Base-by-base conservation (phyloP, 2,329 filamentous ascomycete genomes). In the Colletotrichum sp. region DNA sequence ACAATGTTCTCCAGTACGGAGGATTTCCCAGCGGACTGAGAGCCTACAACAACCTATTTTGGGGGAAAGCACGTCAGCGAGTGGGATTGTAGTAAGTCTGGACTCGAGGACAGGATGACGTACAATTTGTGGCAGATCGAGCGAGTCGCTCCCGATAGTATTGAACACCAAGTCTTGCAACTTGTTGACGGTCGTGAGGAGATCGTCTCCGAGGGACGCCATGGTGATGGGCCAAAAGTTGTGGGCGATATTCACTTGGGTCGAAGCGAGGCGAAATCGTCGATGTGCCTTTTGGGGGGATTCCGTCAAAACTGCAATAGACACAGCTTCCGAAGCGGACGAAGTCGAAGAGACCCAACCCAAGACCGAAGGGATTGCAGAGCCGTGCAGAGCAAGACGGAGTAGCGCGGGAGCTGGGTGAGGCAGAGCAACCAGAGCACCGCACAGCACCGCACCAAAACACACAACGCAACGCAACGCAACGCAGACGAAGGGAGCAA, bases 1-100 rank as follows among this genome's bases (percentile, higher is more conserved):
- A 99, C 97, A 79, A 99, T 98, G 85, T 99, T 99, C 87, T 99
- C 97, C 76, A 99, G 93, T 31, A 99, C 97, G 9, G 97, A 98
- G 18, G 96, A 98, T 87, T 99, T 99, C 82, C 97, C 97, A 70
- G 97, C 97, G 13, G 97, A 98, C 86, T 99, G 97, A 75, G 97
- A 99, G 76, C 97, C 97, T 79, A 99, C 97, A 75, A 99, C 97
- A 77, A 99, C 96, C 96, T 98, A 82, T 51, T 21, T 18, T 8
- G 18, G 29, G 38, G n/a, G 18, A n/a, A 21, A 54, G 43, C n/a
- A 62, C n/a, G 47, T 74, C 5, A 74, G 72, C 55, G 21, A 13
- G 11, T 21, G 47, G 21, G 27, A 43, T 47, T 67, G 4, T 38
- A 29, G 13, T 6, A 24, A 47, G 67, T 47, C 29, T 15, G 34